A percentile compares a stretch with the other conserved stretches of the same genome.
phyloP scores from a whole-genome alignment of 352 stramenopile genomes.

The Pythium chondricola region DNA sequence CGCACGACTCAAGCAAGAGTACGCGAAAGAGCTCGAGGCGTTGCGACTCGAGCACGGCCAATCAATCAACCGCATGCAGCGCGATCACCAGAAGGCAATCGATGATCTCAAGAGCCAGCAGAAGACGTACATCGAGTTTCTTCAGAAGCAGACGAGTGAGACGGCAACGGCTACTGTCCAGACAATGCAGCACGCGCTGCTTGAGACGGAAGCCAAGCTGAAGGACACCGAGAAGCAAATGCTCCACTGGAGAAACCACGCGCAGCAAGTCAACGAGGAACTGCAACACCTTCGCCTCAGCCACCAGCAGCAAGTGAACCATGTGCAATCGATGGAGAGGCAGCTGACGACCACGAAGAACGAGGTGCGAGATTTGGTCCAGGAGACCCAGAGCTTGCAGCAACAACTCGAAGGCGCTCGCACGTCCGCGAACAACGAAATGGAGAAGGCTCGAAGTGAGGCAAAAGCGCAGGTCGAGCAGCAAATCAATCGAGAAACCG shows the following conservation, averaged over 20 bases:
- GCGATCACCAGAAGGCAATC: slow-evolving; percentile 30
- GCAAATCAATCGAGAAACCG: slow-evolving; percentile 15
- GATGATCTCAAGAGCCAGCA: slow-evolving; percentile 40
- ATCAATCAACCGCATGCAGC: slow-evolving; percentile 37
- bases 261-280: slow-evolving; percentile 28
- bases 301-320: slow-evolving; percentile 11
- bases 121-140: slow-evolving; percentile 32
- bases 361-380: slow-evolving; percentile 25
- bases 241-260: slow-evolving; percentile 32
- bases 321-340: slow-evolving; percentile 13
- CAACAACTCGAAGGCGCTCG: slow-evolving; percentile 9
- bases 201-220: slow-evolving; percentile 30
- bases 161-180: slow-evolving; percentile 14
- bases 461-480: slow-evolving; percentile 1
- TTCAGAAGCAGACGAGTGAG: slow-evolving; percentile 40
- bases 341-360: slow-evolving; percentile 5
- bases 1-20: slow-evolving; percentile 42
- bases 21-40: slow-evolving; percentile 39
- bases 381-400: slow-evolving; percentile 27
- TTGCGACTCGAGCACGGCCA: slow-evolving; percentile 28
- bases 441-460: not conserved
- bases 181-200: slow-evolving; percentile 20
- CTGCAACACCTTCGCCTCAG: slow-evolving; percentile 10
- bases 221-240: slow-evolving; percentile 29
- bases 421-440: not conserved